Evolutionary conservation across 2,329 filamentous ascomycete genomes (phyloP), one percentile per base, ranked within the genome.

Genomic region (Fusarium setosum): DNA sequence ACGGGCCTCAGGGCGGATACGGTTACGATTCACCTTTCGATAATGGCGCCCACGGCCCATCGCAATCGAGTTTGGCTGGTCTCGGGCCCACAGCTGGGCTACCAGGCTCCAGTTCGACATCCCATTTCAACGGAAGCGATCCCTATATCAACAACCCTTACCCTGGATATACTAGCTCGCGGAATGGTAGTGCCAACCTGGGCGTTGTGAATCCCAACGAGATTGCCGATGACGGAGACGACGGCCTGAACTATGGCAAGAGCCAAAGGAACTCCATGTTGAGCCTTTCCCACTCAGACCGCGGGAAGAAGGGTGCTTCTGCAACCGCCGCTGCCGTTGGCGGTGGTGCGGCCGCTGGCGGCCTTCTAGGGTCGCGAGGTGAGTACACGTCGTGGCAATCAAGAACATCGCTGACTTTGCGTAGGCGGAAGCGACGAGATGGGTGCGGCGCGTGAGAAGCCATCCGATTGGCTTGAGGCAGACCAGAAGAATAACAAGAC

Each of bases 201-300:
- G 86, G 86, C 35, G 80, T 86, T 2, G 85, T 96, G 59, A 90
- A 97, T 74, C 93, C 94, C 4, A 88, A 92, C 72, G 89, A 90
- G 13, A 94, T 97, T 65, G 87, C 86, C 20, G 94, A 97, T 75
- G 94, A 97, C 73, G 93, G 92, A 24, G 94, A 97, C 72, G 94
- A 97, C 74, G 93, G 91, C 2, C 84, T 96, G 50, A 83, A 86
- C 5, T 89, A 86, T 69, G 80, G 76, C 49, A 78, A 75, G 41
- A 75, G 72, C 35, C 73, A 77, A 75, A 83, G 86, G 60, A 85
- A 82, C 65, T 89, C 90, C 32, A 85, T 90, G 75, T 77, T 90
- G 32, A 88, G 86, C 59, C 78, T 88, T 4, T 83, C 84, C 9
- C 80, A 82, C 35, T 81, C 83, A 20, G 76, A 77, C 37, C 72